Percentiles rank a stretch among this genome's conserved stretches.
Conservation (phyloP, 208 protist genomes). For the Naegleria lovaniensis region DNA sequence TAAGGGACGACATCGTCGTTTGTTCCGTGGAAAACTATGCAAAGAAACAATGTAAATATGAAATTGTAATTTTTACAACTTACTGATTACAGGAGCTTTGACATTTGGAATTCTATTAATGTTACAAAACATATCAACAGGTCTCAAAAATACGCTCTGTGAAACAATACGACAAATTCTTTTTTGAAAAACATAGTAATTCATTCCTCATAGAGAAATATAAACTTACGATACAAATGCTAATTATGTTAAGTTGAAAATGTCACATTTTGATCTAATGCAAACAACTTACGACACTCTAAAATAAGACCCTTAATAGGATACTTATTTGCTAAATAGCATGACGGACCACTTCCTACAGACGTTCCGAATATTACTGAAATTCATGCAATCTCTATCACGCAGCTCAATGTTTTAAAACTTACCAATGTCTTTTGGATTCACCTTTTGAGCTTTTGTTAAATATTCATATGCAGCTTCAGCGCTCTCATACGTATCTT, state of each 20-base stretch:
- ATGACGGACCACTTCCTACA: not conserved
- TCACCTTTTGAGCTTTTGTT: not conserved
- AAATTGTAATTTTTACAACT: not conserved
- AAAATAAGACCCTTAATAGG: constrained; percentile 6
- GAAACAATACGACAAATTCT: not conserved
- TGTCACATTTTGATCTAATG: not conserved
- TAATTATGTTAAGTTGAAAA: not conserved
- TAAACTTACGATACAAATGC: not conserved
- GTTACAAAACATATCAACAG: not conserved
- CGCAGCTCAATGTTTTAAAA: not conserved
- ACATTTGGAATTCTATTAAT: not conserved
- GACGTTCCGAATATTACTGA: not conserved
- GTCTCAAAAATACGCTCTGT: not conserved
- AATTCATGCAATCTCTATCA: too few species aligned
- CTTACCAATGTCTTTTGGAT: not conserved
- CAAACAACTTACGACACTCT: not conserved
- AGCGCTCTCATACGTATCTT: not conserved
- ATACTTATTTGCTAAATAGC: constrained; percentile 8
- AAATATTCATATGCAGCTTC: constrained; percentile 10
- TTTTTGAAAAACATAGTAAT: too few species aligned
- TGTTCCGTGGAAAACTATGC: not conserved
- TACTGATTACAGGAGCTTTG: not conserved
- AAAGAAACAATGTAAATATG: not conserved
- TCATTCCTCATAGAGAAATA: too few species aligned
- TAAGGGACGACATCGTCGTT: not conserved